Evolutionary conservation across 2,329 filamentous ascomycete species (phyloP), one percentile per base, ranked within the genome.

Genomic region (Pyrenochaeta sp.): DNA sequence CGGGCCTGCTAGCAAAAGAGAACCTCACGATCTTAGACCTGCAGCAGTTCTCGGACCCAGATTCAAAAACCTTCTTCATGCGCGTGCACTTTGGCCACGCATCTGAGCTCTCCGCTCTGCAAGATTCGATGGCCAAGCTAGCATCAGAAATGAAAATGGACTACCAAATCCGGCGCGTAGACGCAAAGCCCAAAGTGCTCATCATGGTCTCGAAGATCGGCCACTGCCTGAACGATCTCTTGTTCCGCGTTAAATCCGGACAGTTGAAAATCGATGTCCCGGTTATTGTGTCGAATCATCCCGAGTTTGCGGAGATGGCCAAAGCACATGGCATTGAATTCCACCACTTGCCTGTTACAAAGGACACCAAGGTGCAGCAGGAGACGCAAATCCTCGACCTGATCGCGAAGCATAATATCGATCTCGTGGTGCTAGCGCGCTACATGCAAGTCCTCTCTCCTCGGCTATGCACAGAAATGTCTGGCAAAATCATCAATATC

Each of bases 151-250:
- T 92, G 79, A 72, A 82, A 56, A 90, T 92, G 88, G 82, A 87
- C 68, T 92, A 90, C 80, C 84, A 91, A 68, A 84, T 95, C 68
- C 85, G 88, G 13, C 86, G 90, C 3, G 85, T 88, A 12, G 80
- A 87, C 49, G 83, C 88, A 71, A 93, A 92, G 81, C 88, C 89
- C 56, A 86, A 88, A 65, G 89, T 93, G 48, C 82, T 95, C 69
- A 92, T 95, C 82, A 94, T 95, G 91, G 91, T 94, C 30, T 93
- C 91, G 71, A 93, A 93, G 82, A 93, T 92, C 69, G 91, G 91
- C 8, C 91, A 94, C 82, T 94, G 91, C 77, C 83, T 94, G 52
- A 93, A 93, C 78, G 91, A 94, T 78, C 82, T 95, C 48, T 85
- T 95, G 37, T 95, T 92, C 86, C 88, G 91, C 55, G 86, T 90